Base-by-base conservation (phyloP, 768 basidiomycete genomes). In the Infundibulicybe gibba region DNA sequence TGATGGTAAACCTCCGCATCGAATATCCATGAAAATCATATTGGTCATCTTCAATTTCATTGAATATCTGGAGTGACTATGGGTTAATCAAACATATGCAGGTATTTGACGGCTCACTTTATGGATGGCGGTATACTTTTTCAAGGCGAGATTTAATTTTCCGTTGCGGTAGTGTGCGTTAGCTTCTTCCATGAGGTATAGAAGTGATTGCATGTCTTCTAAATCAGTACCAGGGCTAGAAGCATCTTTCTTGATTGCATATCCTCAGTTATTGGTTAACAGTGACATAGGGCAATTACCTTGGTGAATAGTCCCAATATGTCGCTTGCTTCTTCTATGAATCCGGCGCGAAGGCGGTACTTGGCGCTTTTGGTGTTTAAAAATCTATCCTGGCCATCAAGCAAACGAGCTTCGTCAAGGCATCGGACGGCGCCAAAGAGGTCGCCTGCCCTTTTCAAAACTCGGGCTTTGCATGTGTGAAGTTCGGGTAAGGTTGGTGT, bases 21-120 rank as follows among this genome's bases (percentile, higher is more conserved):
- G 90, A 90, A 64, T 97, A 99, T 6, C 87, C 83, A 62, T 99
- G 97, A 75, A 99, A 99, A 64, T 99, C 97, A 56, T 87, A 97
- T 66, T 98, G 94, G 58, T 97, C 94, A 54, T 97, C 93, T 53
- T 97, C 92, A 53, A 89, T 79, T 44, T 88, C 87, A 44, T 85
- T 77, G 62, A 95, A 97, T 13, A 85, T 68, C 90, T 90, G 49
- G 34, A 21, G 25, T 8, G 25, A 41, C 30, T n/a, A 10, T 2
- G 30, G 1, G 39, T 44, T 17, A 38, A 31, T 21, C 50, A 21
- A 47, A 44, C n/a, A 14, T 41, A 32, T 11, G 4, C n/a, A 16
- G 17, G n/a, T n/a, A 37, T 16, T 43, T 3, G 6, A 37, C 3
- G 38, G 59, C 68, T 37, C 38, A 90, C 90, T 72, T 83, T 89